A percentile compares a stretch with the other conserved stretches of the same genome.
phyloP scores from a whole-genome alignment of 768 basidiomycete genomes.

The Phlegmacium glaucopus region DNA sequence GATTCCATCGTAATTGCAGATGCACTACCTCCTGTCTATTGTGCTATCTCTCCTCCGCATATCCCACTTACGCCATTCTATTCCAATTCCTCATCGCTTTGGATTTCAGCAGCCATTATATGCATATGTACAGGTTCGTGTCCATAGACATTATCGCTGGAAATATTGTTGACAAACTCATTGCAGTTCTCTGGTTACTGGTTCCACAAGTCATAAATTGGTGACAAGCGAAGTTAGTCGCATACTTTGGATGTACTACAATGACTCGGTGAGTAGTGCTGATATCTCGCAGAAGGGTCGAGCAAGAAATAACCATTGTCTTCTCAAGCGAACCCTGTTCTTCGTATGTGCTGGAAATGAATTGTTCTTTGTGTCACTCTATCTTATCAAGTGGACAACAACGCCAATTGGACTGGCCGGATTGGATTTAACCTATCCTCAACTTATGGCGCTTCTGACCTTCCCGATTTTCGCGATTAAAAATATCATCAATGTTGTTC shows the following conservation, averaged over 20 bases:
- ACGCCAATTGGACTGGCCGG: slow-evolving; percentile 57
- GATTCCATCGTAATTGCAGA: slow-evolving; percentile 36
- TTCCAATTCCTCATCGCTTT: slow-evolving; percentile 97
- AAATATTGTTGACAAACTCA: slow-evolving; percentile 9
- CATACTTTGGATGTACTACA: slow-evolving; percentile 92
- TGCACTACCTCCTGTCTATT: slow-evolving; percentile 95
- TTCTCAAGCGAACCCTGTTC: slow-evolving; percentile 74
- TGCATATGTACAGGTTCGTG: slow-evolving; percentile 97
- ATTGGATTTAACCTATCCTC: slow-evolving; percentile 67
- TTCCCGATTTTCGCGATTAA: slow-evolving; percentile 73
- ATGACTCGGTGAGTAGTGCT: slow-evolving; percentile 69
- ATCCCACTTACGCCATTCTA: slow-evolving; percentile 76
- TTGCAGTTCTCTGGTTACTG: slow-evolving; percentile 87
- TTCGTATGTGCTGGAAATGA: slow-evolving; percentile 94
- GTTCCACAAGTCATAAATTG: slow-evolving; percentile 88
- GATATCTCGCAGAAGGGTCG: not conserved
- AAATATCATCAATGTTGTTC: slow-evolving; percentile 93
- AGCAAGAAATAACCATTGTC: not conserved
- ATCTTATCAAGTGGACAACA: slow-evolving; percentile 84
- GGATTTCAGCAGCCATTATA: slow-evolving; percentile 98
- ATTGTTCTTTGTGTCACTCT: slow-evolving; percentile 91
- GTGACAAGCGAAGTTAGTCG: slow-evolving; percentile 91
- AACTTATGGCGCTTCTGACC: slow-evolving; percentile 59
- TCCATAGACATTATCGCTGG: not conserved
- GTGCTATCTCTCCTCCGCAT: slow-evolving; percentile 89